phyloP scores from a whole-genome alignment of 768 basidiomycete species.

The Psilocybe subaeruginosa region DNA sequence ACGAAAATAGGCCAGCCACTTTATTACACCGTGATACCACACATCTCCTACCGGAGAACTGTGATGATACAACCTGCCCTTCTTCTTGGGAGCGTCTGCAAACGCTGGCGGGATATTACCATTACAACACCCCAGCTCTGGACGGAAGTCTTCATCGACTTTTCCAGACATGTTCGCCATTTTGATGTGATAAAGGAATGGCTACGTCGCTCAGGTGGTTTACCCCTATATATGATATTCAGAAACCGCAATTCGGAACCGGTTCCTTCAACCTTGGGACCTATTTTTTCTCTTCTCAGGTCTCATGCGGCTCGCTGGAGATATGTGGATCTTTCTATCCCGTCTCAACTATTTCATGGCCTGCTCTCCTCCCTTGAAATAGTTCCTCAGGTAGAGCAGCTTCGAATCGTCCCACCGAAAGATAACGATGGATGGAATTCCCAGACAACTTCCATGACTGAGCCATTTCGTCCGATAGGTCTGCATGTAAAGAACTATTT shows the following conservation, averaged over 20 bases:
- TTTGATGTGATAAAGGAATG: not conserved
- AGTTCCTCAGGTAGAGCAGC: not conserved
- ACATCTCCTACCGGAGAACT: not conserved
- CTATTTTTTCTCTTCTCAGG: not conserved
- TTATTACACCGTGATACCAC: not conserved
- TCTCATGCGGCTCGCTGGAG: not conserved
- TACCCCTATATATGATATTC: not conserved
- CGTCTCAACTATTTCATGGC: not conserved
- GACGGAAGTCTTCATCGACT: not conserved
- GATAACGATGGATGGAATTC: not conserved
- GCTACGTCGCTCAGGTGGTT: not conserved
- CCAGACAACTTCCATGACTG: not conserved
- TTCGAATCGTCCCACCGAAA: not conserved
- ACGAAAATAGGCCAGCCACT: not conserved
- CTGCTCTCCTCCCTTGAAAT: not conserved
- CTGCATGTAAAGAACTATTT: not conserved
- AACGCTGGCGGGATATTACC: not conserved
- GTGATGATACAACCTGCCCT: not conserved
- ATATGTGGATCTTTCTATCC: not conserved
- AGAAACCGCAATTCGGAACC: not conserved
- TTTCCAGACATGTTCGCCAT: too few species aligned
- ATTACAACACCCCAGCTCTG: not conserved
- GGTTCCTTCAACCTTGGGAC: not conserved
- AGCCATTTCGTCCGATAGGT: not conserved
- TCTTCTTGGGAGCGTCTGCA: not conserved